Evolutionary conservation across 805 yeast genomes (phyloP).

Genomic region (Candida mattraensis): DNA sequence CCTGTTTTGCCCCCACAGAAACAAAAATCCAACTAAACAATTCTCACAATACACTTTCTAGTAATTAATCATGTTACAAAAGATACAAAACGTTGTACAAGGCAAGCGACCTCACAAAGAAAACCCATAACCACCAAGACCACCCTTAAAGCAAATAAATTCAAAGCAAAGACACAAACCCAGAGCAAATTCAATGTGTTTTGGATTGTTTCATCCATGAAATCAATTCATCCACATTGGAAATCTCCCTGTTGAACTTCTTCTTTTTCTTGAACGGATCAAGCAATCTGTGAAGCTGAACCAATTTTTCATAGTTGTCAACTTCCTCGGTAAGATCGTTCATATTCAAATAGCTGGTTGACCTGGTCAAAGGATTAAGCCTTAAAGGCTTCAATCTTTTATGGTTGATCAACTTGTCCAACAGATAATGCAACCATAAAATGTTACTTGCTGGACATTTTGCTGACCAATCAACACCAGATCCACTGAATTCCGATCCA

Average conservation of each 20-base stretch:
- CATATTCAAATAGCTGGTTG: constrained; percentile 18
- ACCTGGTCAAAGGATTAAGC: constrained; percentile 27
- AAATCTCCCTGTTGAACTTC: constrained; percentile 18
- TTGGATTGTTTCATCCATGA: constrained; percentile 9
- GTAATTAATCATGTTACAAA: constrained; percentile 2
- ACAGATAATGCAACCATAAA: constrained; percentile 64
- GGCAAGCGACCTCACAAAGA: too few species aligned
- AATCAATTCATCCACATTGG: constrained; percentile 11
- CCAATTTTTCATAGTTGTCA: constrained; percentile 27
- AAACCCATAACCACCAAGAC: neutral
- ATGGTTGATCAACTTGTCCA: constrained; percentile 45
- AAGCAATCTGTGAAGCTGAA: constrained; percentile 32
- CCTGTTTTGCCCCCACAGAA: constrained; percentile 4
- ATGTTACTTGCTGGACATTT: constrained; percentile 52
- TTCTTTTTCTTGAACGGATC: constrained; percentile 35
- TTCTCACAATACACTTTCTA: neutral
- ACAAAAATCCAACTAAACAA: constrained; percentile 5
- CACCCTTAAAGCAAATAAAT: constrained; percentile 3
- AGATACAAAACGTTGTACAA: too few species aligned
- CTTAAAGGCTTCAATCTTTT: constrained; percentile 35
- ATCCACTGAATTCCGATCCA: constrained; percentile 12
- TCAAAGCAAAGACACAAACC: constrained; percentile 3
- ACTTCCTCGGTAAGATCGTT: constrained; percentile 24
- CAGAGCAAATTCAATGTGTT: constrained; percentile 4
- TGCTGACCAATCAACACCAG: constrained; percentile 47